Conservation (phyloP, 495 filamentous ascomycete species). For the Aspergillus sclerotiicarbonarius region DNA sequence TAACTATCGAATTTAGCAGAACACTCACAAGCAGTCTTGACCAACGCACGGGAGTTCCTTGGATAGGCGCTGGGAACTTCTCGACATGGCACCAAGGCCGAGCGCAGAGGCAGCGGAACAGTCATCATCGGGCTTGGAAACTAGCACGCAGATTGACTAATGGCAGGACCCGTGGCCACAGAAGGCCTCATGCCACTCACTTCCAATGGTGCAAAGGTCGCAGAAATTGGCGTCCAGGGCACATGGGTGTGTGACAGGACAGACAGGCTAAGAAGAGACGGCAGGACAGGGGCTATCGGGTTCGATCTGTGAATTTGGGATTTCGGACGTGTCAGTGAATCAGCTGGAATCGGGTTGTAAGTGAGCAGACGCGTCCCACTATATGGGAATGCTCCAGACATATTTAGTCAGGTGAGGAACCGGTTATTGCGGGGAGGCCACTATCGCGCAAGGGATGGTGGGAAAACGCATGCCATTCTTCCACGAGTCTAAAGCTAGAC, state of each 20-base stretch:
- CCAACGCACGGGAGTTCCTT: slow-evolving; percentile 22
- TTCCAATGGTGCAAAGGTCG: background rate
- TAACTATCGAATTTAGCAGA: background rate
- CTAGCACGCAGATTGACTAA: background rate
- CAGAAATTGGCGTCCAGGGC: background rate
- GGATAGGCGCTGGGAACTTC: slow-evolving; percentile 24
- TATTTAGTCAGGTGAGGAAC: slow-evolving; percentile 6
- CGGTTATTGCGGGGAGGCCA: slow-evolving; percentile 15
- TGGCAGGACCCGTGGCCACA: background rate
- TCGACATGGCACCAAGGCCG: slow-evolving; percentile 34
- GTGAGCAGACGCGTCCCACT: background rate
- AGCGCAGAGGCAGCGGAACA: slow-evolving; percentile 30
- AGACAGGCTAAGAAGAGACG: background rate
- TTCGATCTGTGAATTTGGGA: background rate
- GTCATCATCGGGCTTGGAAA: slow-evolving; percentile 27
- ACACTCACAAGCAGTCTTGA: slow-evolving; percentile 28
- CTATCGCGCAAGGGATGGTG: slow-evolving; percentile 10
- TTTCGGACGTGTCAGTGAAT: background rate
- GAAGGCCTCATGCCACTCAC: slow-evolving; percentile 7
- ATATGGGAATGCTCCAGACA: background rate
- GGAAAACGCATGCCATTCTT: slow-evolving; percentile 16
- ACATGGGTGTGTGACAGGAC: slow-evolving; percentile 2
- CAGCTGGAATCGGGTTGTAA: background rate
- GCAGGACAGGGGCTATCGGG: background rate
- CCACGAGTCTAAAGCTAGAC: slow-evolving; percentile 17